Evolutionary conservation across 2,329 filamentous ascomycete species (phyloP), one percentile per base, ranked within the genome.

Genomic region (Rutstroemia sp.): DNA sequence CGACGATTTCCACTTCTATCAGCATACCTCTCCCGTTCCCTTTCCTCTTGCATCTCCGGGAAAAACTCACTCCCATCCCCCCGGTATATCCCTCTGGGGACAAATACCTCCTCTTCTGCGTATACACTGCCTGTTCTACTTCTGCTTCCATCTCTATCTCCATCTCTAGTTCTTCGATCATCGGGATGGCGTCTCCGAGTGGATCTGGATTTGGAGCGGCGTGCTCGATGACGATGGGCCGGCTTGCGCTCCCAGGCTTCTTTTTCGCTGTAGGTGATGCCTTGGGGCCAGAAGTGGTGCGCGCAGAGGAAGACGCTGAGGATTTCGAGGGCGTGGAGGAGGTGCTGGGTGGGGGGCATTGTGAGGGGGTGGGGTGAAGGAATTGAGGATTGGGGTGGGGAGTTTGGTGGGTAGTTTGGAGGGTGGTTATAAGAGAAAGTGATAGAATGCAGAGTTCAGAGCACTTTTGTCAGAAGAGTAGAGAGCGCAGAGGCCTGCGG

Each of bases 251-350:
- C 65, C 62, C 61, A 64, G 1, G 62, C 60, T 45, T 66, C 65
- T 45, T 58, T 45, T n/a, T 65, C 62, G 21, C 64, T 60, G 30
- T 66, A 65, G 2, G 56, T 61, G 14, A 65, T 52, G 2, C 65
- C 65, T 38, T 64, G 66, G 1, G 65, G 66, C 62, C 63, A 66
- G n/a, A 66, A 62, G 21, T 66, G 60, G 44, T 66, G 62, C 2
- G 58, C 61, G 30, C 60, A 63, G 27, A 61, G 52, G 59, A 66
- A 63, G 19, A 62, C 59, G 7, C 61, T 62, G 18, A 64, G 44
- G 44, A 67, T 65, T 27, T 64, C 18, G 21, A 46, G 18, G 19
- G 42, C 42, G 18, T 46, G 42, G 21, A 21, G 21, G 19, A 46
- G 18, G 21, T 21, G 21, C n/a, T 21, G n/a, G n/a, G 42, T 8